Conservation (phyloP, 2,329 filamentous ascomycete genomes). For the Fonsecaea monophora region DNA sequence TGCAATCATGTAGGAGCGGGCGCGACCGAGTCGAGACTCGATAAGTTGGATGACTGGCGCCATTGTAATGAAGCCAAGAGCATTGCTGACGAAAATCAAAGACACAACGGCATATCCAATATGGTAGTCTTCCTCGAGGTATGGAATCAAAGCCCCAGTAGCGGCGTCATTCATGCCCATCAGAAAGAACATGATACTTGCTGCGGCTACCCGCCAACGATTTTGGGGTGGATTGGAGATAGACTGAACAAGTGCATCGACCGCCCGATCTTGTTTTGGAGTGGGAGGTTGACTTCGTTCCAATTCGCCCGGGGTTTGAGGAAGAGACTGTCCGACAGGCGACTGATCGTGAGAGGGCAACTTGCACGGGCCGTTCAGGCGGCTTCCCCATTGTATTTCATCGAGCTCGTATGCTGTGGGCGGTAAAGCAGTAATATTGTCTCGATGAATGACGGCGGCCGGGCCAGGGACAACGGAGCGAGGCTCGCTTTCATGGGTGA, state of each 20-base stretch:
- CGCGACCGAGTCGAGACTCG: conserved; percentile 68
- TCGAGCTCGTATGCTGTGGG: conserved; percentile 34
- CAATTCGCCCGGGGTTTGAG: conserved; percentile 39
- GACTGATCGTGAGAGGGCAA: conserved; percentile 12
- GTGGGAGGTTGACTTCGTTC: conserved; percentile 41
- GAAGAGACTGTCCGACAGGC: conserved; percentile 17
- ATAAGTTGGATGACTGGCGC: conserved; percentile 73
- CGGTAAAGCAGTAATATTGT: conserved; percentile 38
- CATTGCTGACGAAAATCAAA: conserved; percentile 80
- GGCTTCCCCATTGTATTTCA: conserved; percentile 36
- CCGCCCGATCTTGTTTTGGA: conserved; percentile 34
- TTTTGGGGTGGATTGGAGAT: conserved; percentile 62
- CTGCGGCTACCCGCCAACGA: conserved; percentile 69
- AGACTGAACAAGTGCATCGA: conserved; percentile 41
- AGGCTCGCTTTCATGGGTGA: conserved; percentile 50
- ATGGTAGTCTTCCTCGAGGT: conserved; percentile 76
- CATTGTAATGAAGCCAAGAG: conserved; percentile 75
- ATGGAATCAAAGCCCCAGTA: conserved; percentile 79
- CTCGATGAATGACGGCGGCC: conserved; percentile 46
- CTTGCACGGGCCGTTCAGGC: conserved; percentile 30
- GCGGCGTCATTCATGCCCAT: conserved; percentile 78
- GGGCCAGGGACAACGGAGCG: conserved; percentile 46
- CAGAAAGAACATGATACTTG: conserved; percentile 70
- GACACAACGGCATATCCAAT: conserved; percentile 82
- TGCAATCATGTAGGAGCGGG: conserved; percentile 66